Base-by-base conservation (phyloP, 2,329 filamentous ascomycete genomes). In the Colletotrichum magnum region DNA sequence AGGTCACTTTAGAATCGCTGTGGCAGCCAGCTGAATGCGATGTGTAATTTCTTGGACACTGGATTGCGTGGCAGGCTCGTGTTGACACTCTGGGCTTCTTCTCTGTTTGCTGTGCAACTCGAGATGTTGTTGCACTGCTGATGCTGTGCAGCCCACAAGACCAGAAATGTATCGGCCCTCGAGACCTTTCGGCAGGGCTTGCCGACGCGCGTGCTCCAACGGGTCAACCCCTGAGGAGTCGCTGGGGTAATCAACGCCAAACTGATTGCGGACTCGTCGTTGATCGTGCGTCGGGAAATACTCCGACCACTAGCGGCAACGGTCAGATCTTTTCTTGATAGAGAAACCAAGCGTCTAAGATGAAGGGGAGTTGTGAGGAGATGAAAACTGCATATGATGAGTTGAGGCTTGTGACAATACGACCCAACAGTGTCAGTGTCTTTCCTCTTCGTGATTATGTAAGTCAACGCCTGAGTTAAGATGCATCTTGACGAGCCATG, bases 361-460 rank as follows among this genome's bases (percentile, higher is more conserved):
- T 59, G 45, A 59, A 50, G 45, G 57, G 24, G 13, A 15, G 4
- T n/a, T 15, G 13, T 5, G 41, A n/a, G 41, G 41, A 43, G 16
- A 43, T 21, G 50, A 53, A 48, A 48, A 53, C 28, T 6, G 18
- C n/a, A 5, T 36, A 18, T 52, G 47, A 61, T 1, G 36, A 52
- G 21, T 24, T 24, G 21, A 24, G 21, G 21, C 21, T 24, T 24
- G 21, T 24, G 3, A 24, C 3, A 24, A 24, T 24, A 24, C 3
- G 21, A 24, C 21, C 18, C 18, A 18, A 18, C 18, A 18, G 7
- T 32, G 28, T 32, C 28, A 36, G 32, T 36, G 32, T 36, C 2
- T 36, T 21, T 36, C 50, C 24, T 36, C n/a, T 36, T 39, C 32
- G 16, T 62, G 59, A 47, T 62, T 62, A 54, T 41, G 36, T 54